phyloP scores from a whole-genome alignment of 2,329 filamentous ascomycete species.

The Elsinoe arachidis region DNA sequence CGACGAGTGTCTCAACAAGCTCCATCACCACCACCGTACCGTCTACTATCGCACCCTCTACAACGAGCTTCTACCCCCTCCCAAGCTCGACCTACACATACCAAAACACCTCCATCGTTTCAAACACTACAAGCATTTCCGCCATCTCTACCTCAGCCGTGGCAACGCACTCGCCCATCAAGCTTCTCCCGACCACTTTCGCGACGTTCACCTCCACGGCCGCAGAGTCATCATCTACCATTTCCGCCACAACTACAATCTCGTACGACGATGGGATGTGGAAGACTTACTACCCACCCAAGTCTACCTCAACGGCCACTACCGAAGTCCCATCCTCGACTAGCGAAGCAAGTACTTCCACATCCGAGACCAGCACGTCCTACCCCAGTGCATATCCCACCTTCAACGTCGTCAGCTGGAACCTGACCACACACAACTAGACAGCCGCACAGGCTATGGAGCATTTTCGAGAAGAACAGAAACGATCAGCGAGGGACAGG shows the following conservation, averaged over 20 bases:
- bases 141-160: neutral
- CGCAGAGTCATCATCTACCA: neutral
- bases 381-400: neutral
- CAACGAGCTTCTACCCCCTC: neutral
- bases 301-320: neutral
- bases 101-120: slow-evolving; percentile 1
- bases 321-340: neutral
- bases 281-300: slow-evolving; percentile 30
- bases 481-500: neutral
- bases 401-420: slow-evolving; percentile 13
- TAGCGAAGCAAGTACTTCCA: neutral
- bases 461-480: neutral
- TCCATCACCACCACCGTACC: neutral
- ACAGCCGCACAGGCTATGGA: neutral
- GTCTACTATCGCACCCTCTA: neutral
- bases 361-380: neutral
- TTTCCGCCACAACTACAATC: slow-evolving; percentile 19
- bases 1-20: neutral
- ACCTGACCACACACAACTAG: slow-evolving; percentile 12
- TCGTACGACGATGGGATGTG: slow-evolving; percentile 32
- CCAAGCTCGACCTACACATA: slow-evolving; percentile 1
- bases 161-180: neutral
- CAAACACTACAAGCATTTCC: neutral
- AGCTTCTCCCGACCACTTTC: neutral
- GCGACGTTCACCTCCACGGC: neutral